These are phyloP conservation scores for Dichotomopilus funicola DNA, from an alignment of 2,329 filamentous ascomycete genomes.

Conservation along the genomic window DNA sequence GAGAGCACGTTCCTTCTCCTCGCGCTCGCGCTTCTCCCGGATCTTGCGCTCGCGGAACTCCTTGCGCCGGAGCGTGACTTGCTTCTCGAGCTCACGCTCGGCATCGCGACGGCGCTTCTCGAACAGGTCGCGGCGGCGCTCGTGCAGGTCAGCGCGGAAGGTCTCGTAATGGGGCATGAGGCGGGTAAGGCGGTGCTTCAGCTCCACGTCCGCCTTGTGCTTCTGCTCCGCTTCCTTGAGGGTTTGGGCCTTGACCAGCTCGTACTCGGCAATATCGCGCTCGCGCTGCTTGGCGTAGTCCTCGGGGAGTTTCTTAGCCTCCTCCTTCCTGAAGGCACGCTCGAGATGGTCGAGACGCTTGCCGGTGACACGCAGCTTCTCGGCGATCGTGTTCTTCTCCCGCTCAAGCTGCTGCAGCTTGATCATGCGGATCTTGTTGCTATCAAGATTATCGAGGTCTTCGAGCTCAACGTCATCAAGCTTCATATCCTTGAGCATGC, in stretches of 20 bases:
- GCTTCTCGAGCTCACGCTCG: slow-evolving; percentile 86
- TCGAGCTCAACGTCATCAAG: slow-evolving; percentile 73
- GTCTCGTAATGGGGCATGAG: slow-evolving; percentile 78
- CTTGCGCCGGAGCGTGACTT: slow-evolving; percentile 81
- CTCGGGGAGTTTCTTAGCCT: slow-evolving; percentile 79
- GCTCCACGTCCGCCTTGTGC: slow-evolving; percentile 84
- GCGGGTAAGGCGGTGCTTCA: slow-evolving; percentile 86
- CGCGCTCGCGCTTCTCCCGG: slow-evolving; percentile 74
- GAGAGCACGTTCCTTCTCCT: slow-evolving; percentile 72
- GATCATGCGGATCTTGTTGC: slow-evolving; percentile 82
- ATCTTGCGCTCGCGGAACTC: slow-evolving; percentile 78
- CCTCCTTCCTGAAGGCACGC: slow-evolving; percentile 92
- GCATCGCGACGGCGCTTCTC: slow-evolving; percentile 89
- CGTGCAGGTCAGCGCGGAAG: slow-evolving; percentile 75
- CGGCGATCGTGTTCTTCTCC: slow-evolving; percentile 93
- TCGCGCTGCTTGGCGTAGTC: slow-evolving; percentile 83
- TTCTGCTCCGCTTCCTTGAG: slow-evolving; percentile 76
- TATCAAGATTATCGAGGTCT: slow-evolving; percentile 80
- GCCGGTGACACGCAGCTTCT: slow-evolving; percentile 82
- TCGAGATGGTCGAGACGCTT: slow-evolving; percentile 97
- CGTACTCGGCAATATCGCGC: slow-evolving; percentile 71
- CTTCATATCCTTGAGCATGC: slow-evolving; percentile 86
- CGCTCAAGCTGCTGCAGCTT: slow-evolving; percentile 94
- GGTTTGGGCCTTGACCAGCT: slow-evolving; percentile 69
- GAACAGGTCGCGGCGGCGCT: slow-evolving; percentile 88